Evolutionary conservation across 176 grass and related monocot species (phyloP), one percentile per base, ranked within the genome.

Genomic region (Calamus simplicifolius): DNA sequence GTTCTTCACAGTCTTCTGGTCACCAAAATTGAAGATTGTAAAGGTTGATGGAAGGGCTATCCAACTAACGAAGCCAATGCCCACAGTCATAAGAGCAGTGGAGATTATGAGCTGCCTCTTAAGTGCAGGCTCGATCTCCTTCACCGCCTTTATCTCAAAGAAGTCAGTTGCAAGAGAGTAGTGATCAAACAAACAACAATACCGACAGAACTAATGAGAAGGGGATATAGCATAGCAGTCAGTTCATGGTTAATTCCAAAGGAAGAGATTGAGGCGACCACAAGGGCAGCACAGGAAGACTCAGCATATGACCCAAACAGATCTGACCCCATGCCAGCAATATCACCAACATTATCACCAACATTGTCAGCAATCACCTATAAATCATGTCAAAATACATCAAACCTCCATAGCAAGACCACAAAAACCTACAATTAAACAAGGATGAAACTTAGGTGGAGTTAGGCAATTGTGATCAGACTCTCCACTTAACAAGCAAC

Each of bases 301-400:
- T 73, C 70, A 3, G 70, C 70, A 18, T 74, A 74, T 5, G 61
- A 65, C 18, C 61, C 84, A 52, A 87, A 87, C 43, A 87, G 62
- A 71, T 87, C 84, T 23, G 84, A 75, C 48, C 84, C 84, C 79
- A 81, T 81, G 29, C 79, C 84, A 58, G 84, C 84, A 74, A 78
- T 82, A 67, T 87, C 84, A 38, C 84, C 84, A 54, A 87, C 84
- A 63, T 87, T 87, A 31, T 87, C 79, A 63, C 79, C 84, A 25
- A 87, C 84, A 63, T 87, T 87, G 19, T 87, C 84, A 0, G 78
- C 84, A 55, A 86, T 86, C 18, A 86, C 84, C 84, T 86, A 43
- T 6, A 77, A 19, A 50, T 38, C 31, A 38, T 38, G 7, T 38
- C 6, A 12, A 38, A 10, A 38, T 38, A 38, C 31, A 38, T 38